Conservation (phyloP, 306 rosid species). For the Pyrus communis region DNA sequence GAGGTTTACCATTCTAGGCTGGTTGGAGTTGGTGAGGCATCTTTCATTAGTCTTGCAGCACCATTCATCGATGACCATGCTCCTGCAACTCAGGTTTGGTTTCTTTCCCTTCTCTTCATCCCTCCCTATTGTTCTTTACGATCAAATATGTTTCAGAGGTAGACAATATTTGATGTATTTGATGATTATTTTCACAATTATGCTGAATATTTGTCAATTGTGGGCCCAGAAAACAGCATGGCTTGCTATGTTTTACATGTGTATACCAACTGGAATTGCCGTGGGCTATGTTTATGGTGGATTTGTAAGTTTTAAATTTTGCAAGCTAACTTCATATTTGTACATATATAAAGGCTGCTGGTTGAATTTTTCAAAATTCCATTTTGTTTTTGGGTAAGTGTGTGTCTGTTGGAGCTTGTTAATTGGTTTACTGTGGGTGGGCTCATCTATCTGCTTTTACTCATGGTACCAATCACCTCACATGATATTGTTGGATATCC, state of each 20-base stretch:
- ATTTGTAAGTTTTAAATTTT: conserved; percentile 46
- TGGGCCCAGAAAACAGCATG: conserved; percentile 81
- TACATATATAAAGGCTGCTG: background rate
- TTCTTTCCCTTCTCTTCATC: conserved; percentile 3
- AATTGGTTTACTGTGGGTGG: background rate
- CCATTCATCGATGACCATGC: conserved; percentile 98
- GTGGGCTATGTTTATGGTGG: conserved; percentile 95
- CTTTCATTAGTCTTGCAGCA: conserved; percentile 95
- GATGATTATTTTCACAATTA: conserved; percentile 9
- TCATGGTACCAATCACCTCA: background rate
- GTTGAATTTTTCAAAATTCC: background rate
- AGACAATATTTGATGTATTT: conserved; percentile 1
- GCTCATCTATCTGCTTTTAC: background rate
- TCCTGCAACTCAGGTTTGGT: conserved; percentile 65
- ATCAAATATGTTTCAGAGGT: background rate
- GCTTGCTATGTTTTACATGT: conserved; percentile 94
- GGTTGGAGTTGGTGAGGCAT: conserved; percentile 98
- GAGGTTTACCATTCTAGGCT: conserved; percentile 47
- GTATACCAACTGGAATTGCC: conserved; percentile 91
- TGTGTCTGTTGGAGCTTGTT: background rate
- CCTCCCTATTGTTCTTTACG: background rate
- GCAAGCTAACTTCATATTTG: background rate
- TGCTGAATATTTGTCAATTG: conserved; percentile 3
- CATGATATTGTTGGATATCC: background rate
- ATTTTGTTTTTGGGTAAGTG: background rate